Evolutionary conservation across 345 rosid species (phyloP).

Genomic region (Brassica incana): DNA sequence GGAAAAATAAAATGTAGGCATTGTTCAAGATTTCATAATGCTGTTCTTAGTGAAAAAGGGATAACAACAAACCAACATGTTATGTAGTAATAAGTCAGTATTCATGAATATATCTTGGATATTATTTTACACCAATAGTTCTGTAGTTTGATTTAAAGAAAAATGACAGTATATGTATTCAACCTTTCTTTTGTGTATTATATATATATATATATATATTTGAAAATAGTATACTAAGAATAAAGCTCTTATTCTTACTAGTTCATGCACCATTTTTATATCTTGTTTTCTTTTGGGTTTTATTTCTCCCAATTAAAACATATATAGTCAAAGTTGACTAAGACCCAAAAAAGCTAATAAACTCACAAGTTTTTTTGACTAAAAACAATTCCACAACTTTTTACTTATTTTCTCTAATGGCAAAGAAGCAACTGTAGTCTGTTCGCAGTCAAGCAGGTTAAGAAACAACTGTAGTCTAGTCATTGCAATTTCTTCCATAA

Average conservation of each 20-base stretch:
- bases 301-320: not conserved
- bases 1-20: not conserved
- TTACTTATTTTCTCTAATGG: not conserved
- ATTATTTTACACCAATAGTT: slow-evolving; percentile 10
- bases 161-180: slow-evolving; percentile 3
- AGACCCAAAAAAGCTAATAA: not conserved
- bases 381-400: not conserved
- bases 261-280: slow-evolving; percentile 15
- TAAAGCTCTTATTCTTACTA: slow-evolving; percentile 1
- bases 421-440: slow-evolving; percentile 17
- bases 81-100: not conserved
- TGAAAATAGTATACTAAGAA: not conserved
- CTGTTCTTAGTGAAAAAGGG: not conserved
- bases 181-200: slow-evolving; percentile 2
- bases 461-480: slow-evolving; percentile 16
- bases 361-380: not conserved
- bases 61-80: not conserved
- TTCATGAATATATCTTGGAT: slow-evolving; percentile 10
- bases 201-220: not conserved
- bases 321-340: not conserved
- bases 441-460: slow-evolving; percentile 3
- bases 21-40: not conserved
- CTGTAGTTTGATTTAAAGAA: slow-evolving; percentile 11
- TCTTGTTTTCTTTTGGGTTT: not conserved
- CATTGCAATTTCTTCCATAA: slow-evolving; percentile 15